Conservation (phyloP, 1,139 yeast genomes). For the Chernovozyma sophiae-reginae region DNA sequence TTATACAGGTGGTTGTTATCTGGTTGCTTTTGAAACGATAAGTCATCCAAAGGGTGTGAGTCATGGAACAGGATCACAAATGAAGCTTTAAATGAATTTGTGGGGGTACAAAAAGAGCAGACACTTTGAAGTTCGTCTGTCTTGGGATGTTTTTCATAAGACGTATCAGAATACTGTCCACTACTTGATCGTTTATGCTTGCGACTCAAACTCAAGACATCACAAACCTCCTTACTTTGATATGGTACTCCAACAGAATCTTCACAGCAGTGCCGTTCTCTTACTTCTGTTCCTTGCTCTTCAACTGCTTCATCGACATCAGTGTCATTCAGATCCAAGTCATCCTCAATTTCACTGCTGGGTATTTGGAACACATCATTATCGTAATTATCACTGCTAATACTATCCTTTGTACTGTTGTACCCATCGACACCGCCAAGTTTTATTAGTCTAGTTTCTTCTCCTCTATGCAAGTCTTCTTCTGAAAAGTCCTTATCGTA, state of each 20-base stretch:
- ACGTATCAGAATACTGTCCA: not conserved
- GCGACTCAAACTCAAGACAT: constrained; percentile 1
- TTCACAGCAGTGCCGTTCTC: not conserved
- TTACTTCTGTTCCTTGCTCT: constrained; percentile 1
- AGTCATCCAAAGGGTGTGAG: too few species aligned
- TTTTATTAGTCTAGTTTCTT: constrained; percentile 2
- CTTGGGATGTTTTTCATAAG: not conserved
- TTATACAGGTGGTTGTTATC: too few species aligned
- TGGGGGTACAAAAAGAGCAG: not conserved
- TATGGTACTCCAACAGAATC: constrained; percentile 5
- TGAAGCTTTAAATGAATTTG: not conserved
- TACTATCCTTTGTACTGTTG: constrained; percentile 9
- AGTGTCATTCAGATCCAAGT: not conserved
- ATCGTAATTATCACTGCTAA: constrained; percentile 1
- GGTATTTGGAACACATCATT: not conserved
- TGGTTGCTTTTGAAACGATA: too few species aligned
- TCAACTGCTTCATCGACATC: constrained; percentile 3
- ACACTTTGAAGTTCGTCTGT: not conserved
- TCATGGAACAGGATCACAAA: not conserved
- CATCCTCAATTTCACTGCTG: constrained; percentile 1
- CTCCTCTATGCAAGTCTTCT: constrained; percentile 5
- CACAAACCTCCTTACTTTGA: constrained; percentile 3
- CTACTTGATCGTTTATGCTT: not conserved
- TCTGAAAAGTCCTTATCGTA: constrained; percentile 1
- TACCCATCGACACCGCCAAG: constrained; percentile 10